Percentiles rank a stretch among this genome's conserved stretches.
These are phyloP conservation scores for Scedosporium dehoogii DNA, from an alignment of 2,329 filamentous ascomycete species.

Conservation along the genomic window DNA sequence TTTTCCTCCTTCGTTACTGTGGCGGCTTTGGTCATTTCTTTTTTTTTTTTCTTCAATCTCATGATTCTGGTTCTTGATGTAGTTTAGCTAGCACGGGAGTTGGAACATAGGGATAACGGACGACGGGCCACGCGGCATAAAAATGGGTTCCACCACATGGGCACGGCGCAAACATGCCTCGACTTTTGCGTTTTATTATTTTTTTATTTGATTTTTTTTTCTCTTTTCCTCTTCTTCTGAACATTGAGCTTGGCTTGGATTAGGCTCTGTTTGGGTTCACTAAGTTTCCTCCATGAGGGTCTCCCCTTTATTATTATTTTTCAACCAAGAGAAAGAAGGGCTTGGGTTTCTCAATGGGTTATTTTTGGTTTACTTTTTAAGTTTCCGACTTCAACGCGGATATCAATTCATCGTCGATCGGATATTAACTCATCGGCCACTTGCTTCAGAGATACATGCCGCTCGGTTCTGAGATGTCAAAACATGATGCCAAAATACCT, in stretches of 20 bases:
- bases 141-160: conserved; percentile 9
- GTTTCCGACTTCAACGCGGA: no score
- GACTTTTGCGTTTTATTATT: neutral
- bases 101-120: conserved; percentile 13
- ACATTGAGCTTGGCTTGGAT: neutral
- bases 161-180: conserved; percentile 7
- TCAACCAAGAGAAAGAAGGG: no score
- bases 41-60: conserved; percentile 1
- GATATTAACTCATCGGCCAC: no score
- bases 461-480: no score
- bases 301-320: no score
- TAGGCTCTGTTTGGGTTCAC: neutral
- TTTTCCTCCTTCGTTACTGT: neutral
- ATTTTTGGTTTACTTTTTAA: no score
- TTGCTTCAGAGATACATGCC: no score
- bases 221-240: neutral
- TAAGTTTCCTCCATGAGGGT: neutral
- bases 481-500: no score
- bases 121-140: conserved; percentile 13
- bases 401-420: no score
- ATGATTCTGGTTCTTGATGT: conserved; percentile 1
- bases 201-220: neutral
- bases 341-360: no score
- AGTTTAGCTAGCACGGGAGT: conserved; percentile 12
- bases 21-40: neutral